These are phyloP conservation scores for Myochromella boudieri DNA, from an alignment of 768 basidiomycete species.

Conservation along the genomic window DNA sequence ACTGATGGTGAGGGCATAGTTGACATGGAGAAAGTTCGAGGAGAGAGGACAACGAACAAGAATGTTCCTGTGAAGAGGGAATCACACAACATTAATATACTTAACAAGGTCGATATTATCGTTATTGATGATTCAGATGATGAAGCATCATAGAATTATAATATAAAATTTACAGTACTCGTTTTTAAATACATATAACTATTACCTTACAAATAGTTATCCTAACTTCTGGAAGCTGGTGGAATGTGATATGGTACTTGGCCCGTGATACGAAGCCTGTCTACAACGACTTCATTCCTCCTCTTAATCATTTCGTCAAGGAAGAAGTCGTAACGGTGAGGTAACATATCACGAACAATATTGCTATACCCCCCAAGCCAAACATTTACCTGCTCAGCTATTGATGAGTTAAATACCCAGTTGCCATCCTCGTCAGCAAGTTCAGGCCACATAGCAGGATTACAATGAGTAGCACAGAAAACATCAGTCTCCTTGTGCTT, in stretches of 20 bases:
- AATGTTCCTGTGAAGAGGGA: background rate
- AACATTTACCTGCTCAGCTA: background rate
- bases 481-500: background rate
- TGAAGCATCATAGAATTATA: no score
- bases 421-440: background rate
- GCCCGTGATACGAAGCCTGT: background rate
- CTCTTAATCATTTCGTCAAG: slow-evolving; percentile 4
- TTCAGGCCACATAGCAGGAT: background rate
- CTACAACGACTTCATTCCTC: background rate
- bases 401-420: background rate
- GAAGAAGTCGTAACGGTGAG: background rate
- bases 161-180: background rate
- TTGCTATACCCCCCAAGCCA: background rate
- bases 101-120: no score
- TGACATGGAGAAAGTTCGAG: background rate
- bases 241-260: background rate
- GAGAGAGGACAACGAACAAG: background rate
- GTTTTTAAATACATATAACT: background rate
- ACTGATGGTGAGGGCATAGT: background rate
- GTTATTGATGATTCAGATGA: no score
- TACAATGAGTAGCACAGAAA: background rate
- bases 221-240: no score
- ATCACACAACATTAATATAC: no score
- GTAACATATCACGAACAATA: background rate
- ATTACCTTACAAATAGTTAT: background rate